These are phyloP conservation scores for Heritiera littoralis DNA, from an alignment of 345 rosid species.

Conservation along the genomic window DNA sequence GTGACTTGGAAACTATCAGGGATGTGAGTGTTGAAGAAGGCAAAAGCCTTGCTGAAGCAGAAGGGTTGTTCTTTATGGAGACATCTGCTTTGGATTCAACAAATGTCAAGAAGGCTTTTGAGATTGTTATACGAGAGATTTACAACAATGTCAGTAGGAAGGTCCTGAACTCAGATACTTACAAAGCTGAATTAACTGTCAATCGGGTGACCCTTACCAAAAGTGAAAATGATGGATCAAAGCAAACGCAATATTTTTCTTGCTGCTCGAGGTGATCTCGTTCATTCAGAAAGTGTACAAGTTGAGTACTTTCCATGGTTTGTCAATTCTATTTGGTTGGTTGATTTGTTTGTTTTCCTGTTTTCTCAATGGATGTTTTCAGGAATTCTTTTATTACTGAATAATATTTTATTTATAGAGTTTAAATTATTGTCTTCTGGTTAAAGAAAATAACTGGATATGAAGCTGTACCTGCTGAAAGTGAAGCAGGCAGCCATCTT, in stretches of 20 bases:
- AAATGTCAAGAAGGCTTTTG: slow-evolving; percentile 73
- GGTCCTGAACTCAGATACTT: slow-evolving; percentile 67
- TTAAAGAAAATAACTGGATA: slow-evolving; percentile 12
- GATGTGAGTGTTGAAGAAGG: slow-evolving; percentile 80
- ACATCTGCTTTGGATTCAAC: slow-evolving; percentile 82
- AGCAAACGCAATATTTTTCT: slow-evolving; percentile 38
- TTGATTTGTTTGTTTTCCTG: slow-evolving; percentile 21
- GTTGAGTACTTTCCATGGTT: slow-evolving; percentile 20
- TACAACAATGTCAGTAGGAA: slow-evolving; percentile 71
- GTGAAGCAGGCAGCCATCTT: not conserved
- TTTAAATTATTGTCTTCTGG: slow-evolving; percentile 6
- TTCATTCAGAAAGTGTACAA: slow-evolving; percentile 22
- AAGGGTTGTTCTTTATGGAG: slow-evolving; percentile 90
- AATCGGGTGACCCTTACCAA: slow-evolving; percentile 70
- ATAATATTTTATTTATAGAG: slow-evolving; percentile 28
- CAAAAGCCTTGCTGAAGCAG: slow-evolving; percentile 69
- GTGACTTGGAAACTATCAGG: slow-evolving; percentile 74
- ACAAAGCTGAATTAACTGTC: slow-evolving; percentile 68
- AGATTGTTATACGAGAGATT: slow-evolving; percentile 72
- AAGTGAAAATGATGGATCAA: slow-evolving; percentile 48
- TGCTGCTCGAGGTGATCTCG: slow-evolving; percentile 72
- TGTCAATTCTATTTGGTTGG: slow-evolving; percentile 29
- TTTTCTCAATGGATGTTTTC: slow-evolving; percentile 19
- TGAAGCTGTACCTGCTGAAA: not conserved
- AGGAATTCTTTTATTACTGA: slow-evolving; percentile 19